phyloP scores from a whole-genome alignment of 2,329 filamentous ascomycete genomes.

The Phialophora expanda region DNA sequence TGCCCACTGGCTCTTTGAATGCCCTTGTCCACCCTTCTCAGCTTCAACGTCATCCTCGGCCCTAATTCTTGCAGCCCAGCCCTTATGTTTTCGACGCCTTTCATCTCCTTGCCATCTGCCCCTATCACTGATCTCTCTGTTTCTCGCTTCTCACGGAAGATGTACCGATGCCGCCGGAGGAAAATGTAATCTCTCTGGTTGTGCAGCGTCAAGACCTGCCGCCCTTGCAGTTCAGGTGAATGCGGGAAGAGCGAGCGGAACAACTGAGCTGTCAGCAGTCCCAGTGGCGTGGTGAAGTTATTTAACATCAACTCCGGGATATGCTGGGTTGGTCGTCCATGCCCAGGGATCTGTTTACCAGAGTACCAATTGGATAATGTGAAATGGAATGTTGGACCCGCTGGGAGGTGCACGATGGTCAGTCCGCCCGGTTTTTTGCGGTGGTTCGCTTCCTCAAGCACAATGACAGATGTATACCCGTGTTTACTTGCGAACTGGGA shows the following conservation, averaged over 20 bases:
- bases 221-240: conserved; percentile 79
- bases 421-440: conserved; percentile 81
- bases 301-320: conserved; percentile 90
- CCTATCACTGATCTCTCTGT: conserved; percentile 86
- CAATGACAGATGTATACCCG: conserved; percentile 80
- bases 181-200: conserved; percentile 98
- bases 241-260: conserved; percentile 82
- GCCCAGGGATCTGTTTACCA: conserved; percentile 83
- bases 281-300: conserved; percentile 91
- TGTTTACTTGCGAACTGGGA: conserved; percentile 80
- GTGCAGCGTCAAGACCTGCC: conserved; percentile 89
- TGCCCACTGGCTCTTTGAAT: conserved; percentile 77
- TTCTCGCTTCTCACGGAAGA: conserved; percentile 85
- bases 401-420: conserved; percentile 81
- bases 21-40: conserved; percentile 88
- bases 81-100: conserved; percentile 82
- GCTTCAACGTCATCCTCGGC: conserved; percentile 80
- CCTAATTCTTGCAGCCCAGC: conserved; percentile 91
- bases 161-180: conserved; percentile 84
- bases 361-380: conserved; percentile 88
- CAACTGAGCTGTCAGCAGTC: conserved; percentile 82
- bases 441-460: conserved; percentile 76
- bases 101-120: conserved; percentile 79
- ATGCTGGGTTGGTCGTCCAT: conserved; percentile 88
- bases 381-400: conserved; percentile 92